Evolutionary conservation across 2,329 filamentous ascomycete genomes (phyloP), one percentile per base, ranked within the genome.

Genomic region (Talaromyces islandicus): DNA sequence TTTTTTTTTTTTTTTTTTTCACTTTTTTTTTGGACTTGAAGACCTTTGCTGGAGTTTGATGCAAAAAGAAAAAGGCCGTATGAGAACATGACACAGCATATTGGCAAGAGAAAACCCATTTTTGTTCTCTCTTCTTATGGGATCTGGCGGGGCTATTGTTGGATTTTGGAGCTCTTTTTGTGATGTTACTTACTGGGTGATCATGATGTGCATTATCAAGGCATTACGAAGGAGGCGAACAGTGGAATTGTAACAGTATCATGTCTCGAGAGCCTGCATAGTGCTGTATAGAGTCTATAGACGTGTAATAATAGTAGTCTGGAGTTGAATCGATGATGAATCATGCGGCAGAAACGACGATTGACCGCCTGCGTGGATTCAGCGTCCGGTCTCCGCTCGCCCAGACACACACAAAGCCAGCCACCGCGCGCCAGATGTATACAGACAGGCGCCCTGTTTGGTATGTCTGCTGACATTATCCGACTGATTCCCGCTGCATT

Each of bases 1-100:
- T 54, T 32, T 67, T 72, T 66, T 63, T 66, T 71, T 68, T 19
- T 54, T 24, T 35, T 53, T 50, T 35, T 50, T 46, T 12, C 29
- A 25, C 50, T 10, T 60, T n/a, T 27, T 48, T 57, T 55, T 38
- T 43, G 52, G 24, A 38, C 43, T 43, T 58, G 55, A 27, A n/a
- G 41, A 35, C 46, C 30, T 56, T 46, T 52, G 25, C 48, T 52
- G 48, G 48, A 52, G 48, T 55, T 35, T 41, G 53, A 55, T 41
- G 29, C 29, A 55, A 53, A 53, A 55, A 38, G 19, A 30, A 55
- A 54, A 55, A 41, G 53, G 53, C 48, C 48, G 48, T 52, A 52
- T 52, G 48, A 29, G 48, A 52, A 21, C 48, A 52, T 52, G 48
- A 52, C 14, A n/a, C 19, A 52, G 27, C 48, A 52, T 52, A 52